phyloP scores from a whole-genome alignment of 2,329 filamentous ascomycete species.

The Aureobasidium sp. region DNA sequence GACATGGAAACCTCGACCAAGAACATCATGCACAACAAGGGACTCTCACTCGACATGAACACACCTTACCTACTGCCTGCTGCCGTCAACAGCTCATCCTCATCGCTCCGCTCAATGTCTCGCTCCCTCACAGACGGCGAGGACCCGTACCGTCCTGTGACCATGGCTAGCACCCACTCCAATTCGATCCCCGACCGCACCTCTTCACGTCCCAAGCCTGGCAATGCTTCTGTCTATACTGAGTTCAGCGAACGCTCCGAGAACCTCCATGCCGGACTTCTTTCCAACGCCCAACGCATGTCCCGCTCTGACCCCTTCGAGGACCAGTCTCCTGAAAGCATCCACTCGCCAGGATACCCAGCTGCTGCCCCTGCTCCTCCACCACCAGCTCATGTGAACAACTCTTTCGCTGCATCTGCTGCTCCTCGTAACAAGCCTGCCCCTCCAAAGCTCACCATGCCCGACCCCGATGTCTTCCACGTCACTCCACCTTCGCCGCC shows the following conservation, averaged over 20 bases:
- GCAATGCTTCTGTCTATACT: conserved; percentile 45
- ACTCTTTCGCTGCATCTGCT: conserved; percentile 1
- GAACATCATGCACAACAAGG: conserved; percentile 31
- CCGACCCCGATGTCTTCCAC: conserved; percentile 8
- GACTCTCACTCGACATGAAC: conserved; percentile 57
- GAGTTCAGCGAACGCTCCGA: conserved; percentile 41
- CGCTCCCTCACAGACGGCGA: conserved; percentile 66
- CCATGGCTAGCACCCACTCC: conserved; percentile 47
- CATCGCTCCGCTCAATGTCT: conserved; percentile 81
- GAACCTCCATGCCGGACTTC: conserved; percentile 44
- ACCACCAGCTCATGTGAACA: neutral
- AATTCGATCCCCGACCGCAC: conserved; percentile 27
- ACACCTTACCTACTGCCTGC: conserved; percentile 94
- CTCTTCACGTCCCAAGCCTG: conserved; percentile 23
- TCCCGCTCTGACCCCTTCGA: conserved; percentile 35
- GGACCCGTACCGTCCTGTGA: conserved; percentile 71
- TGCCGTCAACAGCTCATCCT: conserved; percentile 66
- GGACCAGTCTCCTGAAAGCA: conserved; percentile 5
- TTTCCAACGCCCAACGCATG: conserved; percentile 53
- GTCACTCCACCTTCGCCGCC: conserved; percentile 14
- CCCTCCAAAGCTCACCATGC: conserved; percentile 5
- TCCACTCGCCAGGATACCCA: neutral
- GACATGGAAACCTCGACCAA: conserved; percentile 36
- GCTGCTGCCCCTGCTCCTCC: conserved; percentile 1
- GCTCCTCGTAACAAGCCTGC: conserved; percentile 1